Base-by-base conservation (phyloP, 139 green algal genomes). In the Pycnococcus provasolii region DNA sequence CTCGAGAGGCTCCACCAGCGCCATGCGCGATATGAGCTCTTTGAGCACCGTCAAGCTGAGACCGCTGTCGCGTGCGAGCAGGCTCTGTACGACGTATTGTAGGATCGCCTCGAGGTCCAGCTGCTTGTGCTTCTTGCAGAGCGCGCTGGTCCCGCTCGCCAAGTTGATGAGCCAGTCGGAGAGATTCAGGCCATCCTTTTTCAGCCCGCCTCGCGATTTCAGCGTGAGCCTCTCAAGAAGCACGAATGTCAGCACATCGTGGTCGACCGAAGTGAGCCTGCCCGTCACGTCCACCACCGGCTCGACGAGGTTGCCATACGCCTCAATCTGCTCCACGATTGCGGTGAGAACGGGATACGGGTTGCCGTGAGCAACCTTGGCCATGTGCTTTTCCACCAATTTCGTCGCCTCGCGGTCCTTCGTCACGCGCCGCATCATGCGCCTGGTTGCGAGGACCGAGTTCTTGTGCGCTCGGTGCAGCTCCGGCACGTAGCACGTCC, bases 151-250 rank as follows among this genome's bases (percentile, higher is more conserved):
- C 73, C 92, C 90, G 0, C 64, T 52, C 1, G 85, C 76, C 51
- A 91, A 75, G 69, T 62, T 80, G 77, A 87, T 77, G 58, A 89
- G 77, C 87, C 87, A 93, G 72, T 86, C 83, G 41, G 80, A 67
- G 40, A 92, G 73, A 78, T 92, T 92, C 58, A 85, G 69, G 37
- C 87, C 87, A 67, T 93, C 87, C 43, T 88, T 80, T 47, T 88
- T 88, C 60, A 88, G 59, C 60, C 84, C 83, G 26, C 71, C 60
- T 40, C 76, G 73, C n/a, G 26, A 37, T 3, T 37, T 9, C 43
- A 42, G 9, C 3, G 57, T 55, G 39, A 89, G 77, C 52, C 80
- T 70, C 13, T 78, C 64, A 2, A 93, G 73, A 4, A 93, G 78
- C 46, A 81, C 68, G 60, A 86, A 94, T 8, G 82, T 84, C 46